phyloP scores from a whole-genome alignment of 2,329 filamentous ascomycete genomes.

The Leptographium procerum region DNA sequence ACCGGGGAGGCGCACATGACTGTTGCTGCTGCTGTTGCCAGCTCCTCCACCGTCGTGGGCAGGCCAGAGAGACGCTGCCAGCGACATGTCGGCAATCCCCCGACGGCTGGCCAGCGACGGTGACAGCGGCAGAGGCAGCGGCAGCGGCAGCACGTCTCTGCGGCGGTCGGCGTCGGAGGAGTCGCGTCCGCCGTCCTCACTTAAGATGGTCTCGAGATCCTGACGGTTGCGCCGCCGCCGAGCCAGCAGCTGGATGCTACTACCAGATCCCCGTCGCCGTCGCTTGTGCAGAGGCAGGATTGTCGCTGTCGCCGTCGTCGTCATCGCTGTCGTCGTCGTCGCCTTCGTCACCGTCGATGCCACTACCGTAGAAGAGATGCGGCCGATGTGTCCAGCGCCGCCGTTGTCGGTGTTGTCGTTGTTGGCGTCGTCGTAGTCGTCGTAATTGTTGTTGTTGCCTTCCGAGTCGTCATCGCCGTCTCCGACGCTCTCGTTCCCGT shows the following conservation, averaged over 20 bases:
- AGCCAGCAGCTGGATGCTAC: slow-evolving; percentile 31
- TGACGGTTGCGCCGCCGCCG: slow-evolving; percentile 19
- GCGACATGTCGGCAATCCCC: slow-evolving; percentile 6
- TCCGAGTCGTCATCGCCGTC: background rate
- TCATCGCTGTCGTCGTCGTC: too few relatives aligned
- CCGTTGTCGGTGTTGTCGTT: background rate
- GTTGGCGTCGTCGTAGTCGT: background rate
- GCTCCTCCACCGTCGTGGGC: background rate
- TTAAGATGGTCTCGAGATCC: slow-evolving; percentile 25
- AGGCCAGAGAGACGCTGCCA: background rate
- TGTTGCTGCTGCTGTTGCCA: too few relatives aligned
- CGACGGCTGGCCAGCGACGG: slow-evolving; percentile 8
- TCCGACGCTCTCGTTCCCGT: too few relatives aligned
- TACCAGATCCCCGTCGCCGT: slow-evolving; percentile 34
- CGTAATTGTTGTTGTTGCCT: too few relatives aligned
- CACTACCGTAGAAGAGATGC: too few relatives aligned
- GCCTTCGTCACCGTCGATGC: too few relatives aligned
- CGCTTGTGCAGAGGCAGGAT: background rate
- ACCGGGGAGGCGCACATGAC: background rate
- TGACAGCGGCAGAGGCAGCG: too few relatives aligned
- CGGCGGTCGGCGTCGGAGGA: slow-evolving; percentile 18
- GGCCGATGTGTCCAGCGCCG: too few relatives aligned
- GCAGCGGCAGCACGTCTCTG: background rate
- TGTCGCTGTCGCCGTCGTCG: background rate
- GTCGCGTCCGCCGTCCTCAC: slow-evolving; percentile 18